phyloP scores from a whole-genome alignment of 495 filamentous ascomycete genomes.

The Sphaerosporella brunnea region DNA sequence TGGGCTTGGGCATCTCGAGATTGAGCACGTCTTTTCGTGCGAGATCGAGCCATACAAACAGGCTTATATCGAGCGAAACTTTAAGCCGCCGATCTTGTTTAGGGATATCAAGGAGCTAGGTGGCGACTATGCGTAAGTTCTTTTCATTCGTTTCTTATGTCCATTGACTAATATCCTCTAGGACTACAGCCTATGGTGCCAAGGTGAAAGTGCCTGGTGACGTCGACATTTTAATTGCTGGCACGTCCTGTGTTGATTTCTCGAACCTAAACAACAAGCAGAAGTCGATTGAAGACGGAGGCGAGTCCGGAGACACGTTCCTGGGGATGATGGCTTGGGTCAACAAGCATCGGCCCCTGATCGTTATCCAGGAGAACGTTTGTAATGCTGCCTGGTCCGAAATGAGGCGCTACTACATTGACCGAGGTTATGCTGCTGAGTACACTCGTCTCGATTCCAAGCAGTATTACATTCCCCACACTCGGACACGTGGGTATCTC shows the following conservation, averaged over 20 bases:
- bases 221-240: slow-evolving; percentile 54
- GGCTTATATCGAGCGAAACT: slow-evolving; percentile 58
- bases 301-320: slow-evolving; percentile 58
- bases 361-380: slow-evolving; percentile 67
- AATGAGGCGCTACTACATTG: slow-evolving; percentile 34
- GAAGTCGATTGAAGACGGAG: slow-evolving; percentile 33
- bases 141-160: slow-evolving; percentile 7
- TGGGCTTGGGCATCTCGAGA: slow-evolving; percentile 25
- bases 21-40: slow-evolving; percentile 56
- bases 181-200: slow-evolving; percentile 55
- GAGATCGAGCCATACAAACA: slow-evolving; percentile 69
- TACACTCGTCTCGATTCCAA: slow-evolving; percentile 45
- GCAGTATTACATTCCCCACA: slow-evolving; percentile 64
- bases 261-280: slow-evolving; percentile 36
- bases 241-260: slow-evolving; percentile 66
- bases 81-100: slow-evolving; percentile 44
- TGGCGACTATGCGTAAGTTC: slow-evolving; percentile 38
- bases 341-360: slow-evolving; percentile 35
- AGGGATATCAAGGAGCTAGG: slow-evolving; percentile 50
- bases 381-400: slow-evolving; percentile 41
- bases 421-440: slow-evolving; percentile 38
- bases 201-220: slow-evolving; percentile 38
- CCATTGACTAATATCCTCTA: slow-evolving; percentile 20
- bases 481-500: slow-evolving; percentile 54
- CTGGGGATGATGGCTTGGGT: slow-evolving; percentile 43